These are phyloP conservation scores for Barnettozyma siamensis DNA, from an alignment of 805 yeast species.

Conservation along the genomic window DNA sequence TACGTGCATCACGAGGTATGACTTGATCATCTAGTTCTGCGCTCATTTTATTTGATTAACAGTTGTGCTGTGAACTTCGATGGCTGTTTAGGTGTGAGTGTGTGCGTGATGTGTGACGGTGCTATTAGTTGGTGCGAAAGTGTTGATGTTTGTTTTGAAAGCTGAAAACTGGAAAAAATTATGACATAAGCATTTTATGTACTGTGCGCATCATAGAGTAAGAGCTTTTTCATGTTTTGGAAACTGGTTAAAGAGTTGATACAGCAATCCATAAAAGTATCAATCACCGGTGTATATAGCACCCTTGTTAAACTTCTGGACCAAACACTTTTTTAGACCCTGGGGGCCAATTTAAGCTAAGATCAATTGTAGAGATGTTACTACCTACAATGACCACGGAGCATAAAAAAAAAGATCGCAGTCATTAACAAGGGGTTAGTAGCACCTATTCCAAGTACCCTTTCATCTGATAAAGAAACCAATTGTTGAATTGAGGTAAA, in stretches of 20 bases:
- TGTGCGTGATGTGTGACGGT: too few relatives aligned
- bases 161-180: not conserved
- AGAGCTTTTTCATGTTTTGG: constrained; percentile 25
- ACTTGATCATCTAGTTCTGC: constrained; percentile 1
- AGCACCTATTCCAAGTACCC: too few relatives aligned
- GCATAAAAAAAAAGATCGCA: too few relatives aligned
- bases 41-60: too few relatives aligned
- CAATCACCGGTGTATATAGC: constrained; percentile 38
- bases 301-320: constrained; percentile 69
- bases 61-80: too few relatives aligned
- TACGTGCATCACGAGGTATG: constrained; percentile 84
- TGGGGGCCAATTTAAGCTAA: constrained; percentile 39
- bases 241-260: constrained; percentile 23
- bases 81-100: too few relatives aligned
- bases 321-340: constrained; percentile 40
- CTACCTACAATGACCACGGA: constrained; percentile 34
- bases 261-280: constrained; percentile 31
- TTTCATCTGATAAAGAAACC: too few relatives aligned
- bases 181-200: not conserved
- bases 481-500: too few relatives aligned
- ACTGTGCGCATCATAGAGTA: too few relatives aligned
- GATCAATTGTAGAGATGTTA: constrained; percentile 37
- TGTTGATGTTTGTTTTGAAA: not conserved
- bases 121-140: too few relatives aligned
- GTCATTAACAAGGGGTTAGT: too few relatives aligned